Conservation (phyloP, 148 eudicot genomes). For the Drosera capensis region DNA sequence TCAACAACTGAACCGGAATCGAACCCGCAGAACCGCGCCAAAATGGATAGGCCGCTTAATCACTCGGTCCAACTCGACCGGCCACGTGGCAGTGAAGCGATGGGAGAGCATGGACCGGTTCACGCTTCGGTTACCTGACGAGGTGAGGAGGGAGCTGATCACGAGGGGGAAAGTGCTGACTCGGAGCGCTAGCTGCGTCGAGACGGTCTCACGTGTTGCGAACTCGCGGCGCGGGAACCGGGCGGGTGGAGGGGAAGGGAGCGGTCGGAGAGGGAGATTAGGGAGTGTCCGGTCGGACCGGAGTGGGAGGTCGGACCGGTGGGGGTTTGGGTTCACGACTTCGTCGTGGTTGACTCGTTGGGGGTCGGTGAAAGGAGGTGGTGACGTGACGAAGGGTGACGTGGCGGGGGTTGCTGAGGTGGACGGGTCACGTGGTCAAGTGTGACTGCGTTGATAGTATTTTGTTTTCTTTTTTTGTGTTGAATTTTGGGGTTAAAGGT, state of each 20-base stretch:
- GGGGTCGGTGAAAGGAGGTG: too few relatives aligned
- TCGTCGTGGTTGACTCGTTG: background rate
- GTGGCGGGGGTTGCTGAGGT: too few relatives aligned
- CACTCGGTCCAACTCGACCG: conserved; percentile 3
- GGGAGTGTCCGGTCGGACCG: background rate
- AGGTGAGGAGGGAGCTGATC: conserved; percentile 2
- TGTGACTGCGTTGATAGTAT: too few relatives aligned
- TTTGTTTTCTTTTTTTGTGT: too few relatives aligned
- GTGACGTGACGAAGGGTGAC: too few relatives aligned
- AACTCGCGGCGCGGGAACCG: conserved; percentile 1
- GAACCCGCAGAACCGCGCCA: background rate
- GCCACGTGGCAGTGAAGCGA: conserved; percentile 1
- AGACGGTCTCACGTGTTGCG: background rate
- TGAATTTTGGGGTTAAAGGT: too few relatives aligned
- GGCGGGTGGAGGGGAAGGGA: conserved; percentile 1
- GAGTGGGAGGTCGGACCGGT: conserved; percentile 1
- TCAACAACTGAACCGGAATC: conserved; percentile 1
- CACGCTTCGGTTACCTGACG: conserved; percentile 6
- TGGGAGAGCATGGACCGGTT: conserved; percentile 3
- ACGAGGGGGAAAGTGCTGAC: conserved; percentile 2
- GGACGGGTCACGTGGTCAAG: too few relatives aligned
- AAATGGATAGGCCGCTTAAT: background rate
- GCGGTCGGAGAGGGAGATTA: background rate
- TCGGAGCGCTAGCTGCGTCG: background rate
- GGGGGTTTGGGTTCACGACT: conserved; percentile 5